Evolutionary conservation across 179 eudicot genomes (phyloP), one percentile per base, ranked within the genome.

Genomic region (Actinidia polygama): DNA sequence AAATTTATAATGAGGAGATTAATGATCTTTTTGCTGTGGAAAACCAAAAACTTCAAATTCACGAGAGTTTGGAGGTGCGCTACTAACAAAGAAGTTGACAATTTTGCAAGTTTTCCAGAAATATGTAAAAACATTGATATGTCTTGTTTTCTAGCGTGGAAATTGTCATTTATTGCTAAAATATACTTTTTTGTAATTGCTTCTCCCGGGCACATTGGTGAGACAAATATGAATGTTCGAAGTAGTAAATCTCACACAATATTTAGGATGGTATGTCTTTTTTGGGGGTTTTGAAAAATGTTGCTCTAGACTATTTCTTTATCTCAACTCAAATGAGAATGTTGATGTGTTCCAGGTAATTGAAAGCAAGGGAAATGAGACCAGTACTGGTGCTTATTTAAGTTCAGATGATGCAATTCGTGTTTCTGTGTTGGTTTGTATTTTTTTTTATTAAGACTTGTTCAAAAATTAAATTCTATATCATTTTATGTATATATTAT

Each of bases 191-290:
- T 46, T 66, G 80, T 79, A 77, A 73, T 75, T 57, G 61, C 73
- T 83, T 80, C 69, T 54, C 83, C 78, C 92, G 94, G 99, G 75
- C 99, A 96, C 80, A 93, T 94, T 82, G 98, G 99, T 79, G 98
- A 94, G 89, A 96, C 99, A 80, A 96, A 96, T 87, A 96, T 96
- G 99, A 96, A 96, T 82, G 93, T 89, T 61, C 92, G 96, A 77
- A 96, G 99, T 85, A 96, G 99, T 90, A 90, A 98, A 88, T 96
- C 98, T 47, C 99, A 96, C 87, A 96, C 99, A 11, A 92, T 96
- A 79, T 94, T 96, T 83, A 90, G 99, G 87, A 96, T 96, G 99
- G 99, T 96, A 93, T 71, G 79, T 80, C 44, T 79, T 89, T 86
- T 10, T 24, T 21, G 69, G n/a, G n/a, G n/a, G n/a, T 75, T 51